Percentiles rank a stretch among this genome's conserved stretches.
Evolutionary conservation across 257 asterid genomes (phyloP).

Genomic region (Striga asiatica): DNA sequence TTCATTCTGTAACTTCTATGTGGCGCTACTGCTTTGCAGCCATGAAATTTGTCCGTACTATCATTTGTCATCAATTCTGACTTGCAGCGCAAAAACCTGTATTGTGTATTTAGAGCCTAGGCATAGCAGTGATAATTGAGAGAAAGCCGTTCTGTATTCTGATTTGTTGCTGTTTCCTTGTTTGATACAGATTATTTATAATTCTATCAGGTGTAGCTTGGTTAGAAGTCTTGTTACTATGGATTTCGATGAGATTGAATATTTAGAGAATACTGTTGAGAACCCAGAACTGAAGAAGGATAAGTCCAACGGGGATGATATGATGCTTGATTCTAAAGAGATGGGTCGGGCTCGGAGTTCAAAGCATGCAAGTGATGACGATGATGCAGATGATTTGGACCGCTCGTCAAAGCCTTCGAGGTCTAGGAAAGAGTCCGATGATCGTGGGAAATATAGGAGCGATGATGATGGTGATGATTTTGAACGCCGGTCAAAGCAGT

Average conservation of each 20-base stretch:
- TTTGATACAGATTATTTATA: constrained; percentile 5
- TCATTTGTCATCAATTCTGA: background rate
- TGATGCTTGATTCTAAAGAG: constrained; percentile 21
- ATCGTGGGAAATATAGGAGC: constrained; percentile 31
- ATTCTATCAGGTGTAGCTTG: constrained; percentile 7
- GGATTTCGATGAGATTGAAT: constrained; percentile 55
- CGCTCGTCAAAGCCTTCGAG: constrained; percentile 25
- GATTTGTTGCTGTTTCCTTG: constrained; percentile 1
- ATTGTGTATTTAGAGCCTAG: background rate
- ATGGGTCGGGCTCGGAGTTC: constrained; percentile 31
- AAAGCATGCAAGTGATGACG: constrained; percentile 33
- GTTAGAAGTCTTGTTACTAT: constrained; percentile 9
- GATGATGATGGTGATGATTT: constrained; percentile 28
- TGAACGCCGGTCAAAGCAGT: constrained; percentile 24
- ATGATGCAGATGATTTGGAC: constrained; percentile 26
- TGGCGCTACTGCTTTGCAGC: too few species aligned
- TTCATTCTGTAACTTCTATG: background rate
- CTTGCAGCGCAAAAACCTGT: background rate
- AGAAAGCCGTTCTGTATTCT: background rate
- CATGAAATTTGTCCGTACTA: background rate
- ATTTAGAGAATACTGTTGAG: constrained; percentile 41
- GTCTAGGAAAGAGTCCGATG: constrained; percentile 31
- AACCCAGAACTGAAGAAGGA: constrained; percentile 33
- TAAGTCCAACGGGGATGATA: constrained; percentile 29
- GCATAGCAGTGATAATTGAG: background rate